A percentile compares a stretch with the other conserved stretches of the same genome.
phyloP scores from a whole-genome alignment of 2,329 filamentous ascomycete genomes.

The Coniochaeta sp. region DNA sequence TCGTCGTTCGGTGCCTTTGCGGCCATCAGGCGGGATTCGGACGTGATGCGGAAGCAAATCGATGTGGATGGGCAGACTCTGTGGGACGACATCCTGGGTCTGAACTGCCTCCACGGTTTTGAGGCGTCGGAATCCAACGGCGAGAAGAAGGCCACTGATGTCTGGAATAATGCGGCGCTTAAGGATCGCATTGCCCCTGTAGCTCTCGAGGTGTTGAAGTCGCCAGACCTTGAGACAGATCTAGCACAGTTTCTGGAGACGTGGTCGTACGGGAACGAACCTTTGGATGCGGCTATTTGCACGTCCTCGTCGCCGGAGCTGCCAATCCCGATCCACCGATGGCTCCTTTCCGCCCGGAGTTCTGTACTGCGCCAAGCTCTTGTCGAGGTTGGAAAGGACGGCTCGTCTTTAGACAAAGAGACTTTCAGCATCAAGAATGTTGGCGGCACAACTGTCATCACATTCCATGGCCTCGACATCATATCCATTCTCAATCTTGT shows the following conservation, averaged over 20 bases:
- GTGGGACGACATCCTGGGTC: constrained; percentile 63
- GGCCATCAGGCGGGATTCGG: constrained; percentile 75
- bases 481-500: constrained; percentile 73
- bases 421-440: constrained; percentile 47
- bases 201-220: constrained; percentile 48
- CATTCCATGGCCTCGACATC: constrained; percentile 64
- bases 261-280: constrained; percentile 28
- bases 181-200: constrained; percentile 45
- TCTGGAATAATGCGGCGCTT: constrained; percentile 32
- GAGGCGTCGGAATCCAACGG: constrained; percentile 29
- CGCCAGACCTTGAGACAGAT: constrained; percentile 59
- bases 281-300: constrained; percentile 36
- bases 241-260: constrained; percentile 40
- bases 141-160: constrained; percentile 20
- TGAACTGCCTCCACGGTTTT: constrained; percentile 63
- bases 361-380: constrained; percentile 57
- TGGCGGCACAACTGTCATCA: constrained; percentile 47
- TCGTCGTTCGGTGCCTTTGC: constrained; percentile 88
- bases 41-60: constrained; percentile 68
- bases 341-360: constrained; percentile 71
- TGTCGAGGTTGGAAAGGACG: constrained; percentile 44
- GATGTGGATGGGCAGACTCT: constrained; percentile 58
- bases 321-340: constrained; percentile 73
- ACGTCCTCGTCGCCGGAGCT: constrained; percentile 59
- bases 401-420: constrained; percentile 51